Evolutionary conservation across 2,329 filamentous ascomycete genomes (phyloP), one percentile per base, ranked within the genome.

Genomic region (Ceratocystis albifundus): DNA sequence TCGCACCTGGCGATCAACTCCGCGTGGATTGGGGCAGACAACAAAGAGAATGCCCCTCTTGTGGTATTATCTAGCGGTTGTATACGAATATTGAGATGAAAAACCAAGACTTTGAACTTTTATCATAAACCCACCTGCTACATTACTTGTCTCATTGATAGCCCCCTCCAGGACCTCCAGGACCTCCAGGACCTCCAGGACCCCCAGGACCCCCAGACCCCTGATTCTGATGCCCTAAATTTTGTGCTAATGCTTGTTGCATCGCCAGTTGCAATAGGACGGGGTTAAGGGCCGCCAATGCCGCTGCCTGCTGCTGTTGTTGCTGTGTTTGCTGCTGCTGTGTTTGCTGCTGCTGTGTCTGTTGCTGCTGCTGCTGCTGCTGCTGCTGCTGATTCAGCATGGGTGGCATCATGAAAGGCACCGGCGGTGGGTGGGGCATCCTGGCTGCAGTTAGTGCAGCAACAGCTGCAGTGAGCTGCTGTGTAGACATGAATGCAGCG

Each of bases 291-390:
- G 66, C 66, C 4, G 66, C 64, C 17, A 59, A 46, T 20, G 64
- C 61, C 17, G 61, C 48, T 17, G 53, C 57, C 10, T 62, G 59
- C 30, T 66, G 64, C 5, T 65, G 65, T 4, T 61, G 69, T 25
- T 70, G 69, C 30, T 32, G 30, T 32, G 28, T 30, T n/a, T n/a
- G n/a, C n/a, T n/a, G n/a, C n/a, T n/a, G n/a, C n/a, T n/a, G n/a
- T n/a, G n/a, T n/a, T n/a, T n/a, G n/a, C 28, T 67, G 68, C n/a
- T 71, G 69, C 41, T 71, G 68, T 53, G 69, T 69, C 17, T 71
- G 73, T 22, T 69, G 75, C 57, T 75, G 74, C 45, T 74, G 75
- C 41, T 74, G 73, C 45, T 71, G 48, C 74, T 73, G 67, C 71
- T 50, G 66, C 8, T 59, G 66, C 12, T 53, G 63, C 6, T 67